Evolutionary conservation across 768 basidiomycete genomes (phyloP).

Genomic region (Boletellus ananas): DNA sequence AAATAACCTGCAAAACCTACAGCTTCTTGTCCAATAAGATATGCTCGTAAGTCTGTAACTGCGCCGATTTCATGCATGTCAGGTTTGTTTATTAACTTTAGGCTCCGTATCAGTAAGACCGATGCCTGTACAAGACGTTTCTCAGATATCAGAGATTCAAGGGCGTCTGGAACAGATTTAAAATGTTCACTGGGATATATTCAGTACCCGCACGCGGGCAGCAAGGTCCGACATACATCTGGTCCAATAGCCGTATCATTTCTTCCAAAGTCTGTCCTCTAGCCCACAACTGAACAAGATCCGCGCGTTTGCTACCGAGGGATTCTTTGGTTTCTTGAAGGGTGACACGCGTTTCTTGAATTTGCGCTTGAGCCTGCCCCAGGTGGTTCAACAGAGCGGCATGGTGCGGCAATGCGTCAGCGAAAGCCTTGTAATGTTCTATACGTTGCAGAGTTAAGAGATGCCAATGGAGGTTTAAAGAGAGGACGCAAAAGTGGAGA

Average conservation of each 20-base stretch:
- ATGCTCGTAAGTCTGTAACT: slow-evolving; percentile 79
- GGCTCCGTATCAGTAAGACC: slow-evolving; percentile 76
- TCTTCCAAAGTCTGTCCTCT: slow-evolving; percentile 90
- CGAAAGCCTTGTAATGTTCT: slow-evolving; percentile 94
- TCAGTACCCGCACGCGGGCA: slow-evolving; percentile 13
- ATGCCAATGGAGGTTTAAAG: neutral
- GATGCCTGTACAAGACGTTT: slow-evolving; percentile 90
- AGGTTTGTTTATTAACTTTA: slow-evolving; percentile 86
- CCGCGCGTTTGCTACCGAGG: slow-evolving; percentile 77
- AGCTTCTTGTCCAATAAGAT: slow-evolving; percentile 81
- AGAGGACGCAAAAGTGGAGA: neutral
- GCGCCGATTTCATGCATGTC: slow-evolving; percentile 98
- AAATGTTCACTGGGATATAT: slow-evolving; percentile 66
- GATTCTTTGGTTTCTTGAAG: slow-evolving; percentile 79
- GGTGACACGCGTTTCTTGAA: slow-evolving; percentile 62
- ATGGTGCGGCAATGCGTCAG: slow-evolving; percentile 90
- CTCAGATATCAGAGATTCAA: slow-evolving; percentile 94
- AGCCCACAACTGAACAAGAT: slow-evolving; percentile 86
- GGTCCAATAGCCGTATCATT: slow-evolving; percentile 91
- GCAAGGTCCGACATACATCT: slow-evolving; percentile 61
- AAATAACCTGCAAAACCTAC: slow-evolving; percentile 42
- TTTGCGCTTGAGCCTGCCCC: slow-evolving; percentile 67
- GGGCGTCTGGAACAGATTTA: slow-evolving; percentile 83
- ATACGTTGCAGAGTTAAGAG: slow-evolving; percentile 11
- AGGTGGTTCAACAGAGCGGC: slow-evolving; percentile 72